Evolutionary conservation across 2,329 filamentous ascomycete genomes (phyloP), one percentile per base, ranked within the genome.

Genomic region (Penicillium occitanis): DNA sequence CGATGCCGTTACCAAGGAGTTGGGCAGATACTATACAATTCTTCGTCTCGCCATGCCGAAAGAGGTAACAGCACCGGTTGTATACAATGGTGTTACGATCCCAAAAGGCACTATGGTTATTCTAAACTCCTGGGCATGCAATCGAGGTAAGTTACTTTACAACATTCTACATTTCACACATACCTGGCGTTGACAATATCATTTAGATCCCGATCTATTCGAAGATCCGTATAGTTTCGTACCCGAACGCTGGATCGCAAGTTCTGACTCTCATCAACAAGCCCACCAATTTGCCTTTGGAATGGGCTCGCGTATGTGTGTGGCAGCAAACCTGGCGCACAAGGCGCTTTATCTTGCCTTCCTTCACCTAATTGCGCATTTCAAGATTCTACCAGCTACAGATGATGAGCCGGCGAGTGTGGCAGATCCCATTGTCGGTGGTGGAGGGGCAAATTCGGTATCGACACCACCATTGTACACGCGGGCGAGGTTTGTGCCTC

Each of bases 111-210:
- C 68, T 10, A 66, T 66, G 40, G 35, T 70, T 13, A 68, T 69
- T 19, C 30, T 70, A 48, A 70, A 70, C 53, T 59, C 67, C 19
- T 70, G 68, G 68, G 68, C 62, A 4, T 70, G 68, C 42, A 70
- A 70, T 61, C 48, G 59, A 35, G 68, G 68, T 69, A 60, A 33
- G 30, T 7, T 33, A 7, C 30, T 33, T 33, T 8, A 33, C 30
- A 33, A 33, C 7, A 33, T 33, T 33, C 5, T 33, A 33, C 30
- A 7, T 33, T 33, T 33, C 30, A 33, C 30, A 33, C 25, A 33
- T 33, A 7, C 30, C 5, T 33, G 30, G 7, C 30, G 30, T 7
- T 33, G 30, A 33, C 30, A 5, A 5, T 8, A 33, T 33, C 30
- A 33, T 33, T 8, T 28, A 65, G 63, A 65, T 17, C 42, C 55